These are phyloP conservation scores for Paraleonurus japonicus DNA, from an alignment of 257 asterid genomes.

Conservation along the genomic window DNA sequence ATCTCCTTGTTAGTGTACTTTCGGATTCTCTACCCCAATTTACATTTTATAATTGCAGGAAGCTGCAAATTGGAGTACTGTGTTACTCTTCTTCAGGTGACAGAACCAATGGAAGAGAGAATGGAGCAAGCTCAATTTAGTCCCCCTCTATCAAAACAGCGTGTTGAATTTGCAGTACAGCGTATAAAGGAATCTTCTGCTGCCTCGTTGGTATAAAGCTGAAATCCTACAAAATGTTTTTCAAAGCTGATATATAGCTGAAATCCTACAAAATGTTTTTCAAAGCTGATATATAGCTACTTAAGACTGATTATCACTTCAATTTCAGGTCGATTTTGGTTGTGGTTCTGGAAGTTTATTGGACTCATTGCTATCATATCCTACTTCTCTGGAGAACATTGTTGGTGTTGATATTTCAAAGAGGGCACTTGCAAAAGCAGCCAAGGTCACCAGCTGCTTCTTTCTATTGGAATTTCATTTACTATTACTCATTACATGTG, in stretches of 20 bases:
- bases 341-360: conserved; percentile 97
- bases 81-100: conserved; percentile 60
- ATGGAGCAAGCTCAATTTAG: conserved; percentile 91
- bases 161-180: conserved; percentile 82
- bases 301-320: conserved; percentile 27
- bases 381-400: conserved; percentile 74
- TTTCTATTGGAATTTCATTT: neutral
- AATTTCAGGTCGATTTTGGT: conserved; percentile 89
- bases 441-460: conserved; percentile 61
- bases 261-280: conserved; percentile 15
- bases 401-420: conserved; percentile 84
- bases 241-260: conserved; percentile 3
- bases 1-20: neutral
- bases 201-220: conserved; percentile 56
- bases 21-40: neutral
- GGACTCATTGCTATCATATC: conserved; percentile 75
- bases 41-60: conserved; percentile 34
- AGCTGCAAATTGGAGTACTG: conserved; percentile 65
- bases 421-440: conserved; percentile 81
- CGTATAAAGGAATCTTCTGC: conserved; percentile 75
- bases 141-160: conserved; percentile 91
- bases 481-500: neutral
- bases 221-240: conserved; percentile 19
- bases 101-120: conserved; percentile 90
- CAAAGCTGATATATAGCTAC: neutral